Conservation (phyloP, 2,329 filamentous ascomycete species). For the Beauveria scarabaeidicola region DNA sequence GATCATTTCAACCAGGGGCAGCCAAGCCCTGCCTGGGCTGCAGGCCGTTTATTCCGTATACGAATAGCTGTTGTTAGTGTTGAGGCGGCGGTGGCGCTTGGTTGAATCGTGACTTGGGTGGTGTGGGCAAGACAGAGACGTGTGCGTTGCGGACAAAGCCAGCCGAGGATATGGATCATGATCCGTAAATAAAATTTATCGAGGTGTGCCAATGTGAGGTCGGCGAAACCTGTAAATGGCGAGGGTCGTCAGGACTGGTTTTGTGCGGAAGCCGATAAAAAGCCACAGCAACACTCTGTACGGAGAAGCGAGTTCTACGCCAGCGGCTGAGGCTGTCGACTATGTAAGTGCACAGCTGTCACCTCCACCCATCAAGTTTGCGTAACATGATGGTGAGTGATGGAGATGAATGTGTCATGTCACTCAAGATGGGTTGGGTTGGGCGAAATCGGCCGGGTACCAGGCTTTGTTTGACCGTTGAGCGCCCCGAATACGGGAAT, state of each 20-base stretch:
- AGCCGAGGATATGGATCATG: background rate
- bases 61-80: background rate
- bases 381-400: background rate
- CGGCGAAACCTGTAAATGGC: background rate
- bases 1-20: constrained; percentile 5
- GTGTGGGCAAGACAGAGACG: background rate
- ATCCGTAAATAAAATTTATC: too few relatives aligned
- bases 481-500: background rate
- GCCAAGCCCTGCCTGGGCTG: background rate
- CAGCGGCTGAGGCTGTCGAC: background rate
- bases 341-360: background rate
- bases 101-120: constrained; percentile 8
- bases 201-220: too few relatives aligned
- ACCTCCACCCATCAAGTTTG: background rate
- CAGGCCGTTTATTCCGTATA: background rate
- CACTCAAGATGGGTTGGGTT: background rate
- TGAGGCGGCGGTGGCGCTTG: constrained; percentile 7
- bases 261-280: background rate
- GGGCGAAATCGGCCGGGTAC: background rate
- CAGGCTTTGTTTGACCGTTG: background rate
- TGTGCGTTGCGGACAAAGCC: background rate
- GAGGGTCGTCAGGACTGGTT: background rate
- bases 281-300: background rate
- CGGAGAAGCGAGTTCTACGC: background rate
- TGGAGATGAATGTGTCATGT: background rate